Evolutionary conservation across 192 early-diverging fungal species (phyloP), one percentile per base, ranked within the genome.

Genomic region (Coemansia sp.): DNA sequence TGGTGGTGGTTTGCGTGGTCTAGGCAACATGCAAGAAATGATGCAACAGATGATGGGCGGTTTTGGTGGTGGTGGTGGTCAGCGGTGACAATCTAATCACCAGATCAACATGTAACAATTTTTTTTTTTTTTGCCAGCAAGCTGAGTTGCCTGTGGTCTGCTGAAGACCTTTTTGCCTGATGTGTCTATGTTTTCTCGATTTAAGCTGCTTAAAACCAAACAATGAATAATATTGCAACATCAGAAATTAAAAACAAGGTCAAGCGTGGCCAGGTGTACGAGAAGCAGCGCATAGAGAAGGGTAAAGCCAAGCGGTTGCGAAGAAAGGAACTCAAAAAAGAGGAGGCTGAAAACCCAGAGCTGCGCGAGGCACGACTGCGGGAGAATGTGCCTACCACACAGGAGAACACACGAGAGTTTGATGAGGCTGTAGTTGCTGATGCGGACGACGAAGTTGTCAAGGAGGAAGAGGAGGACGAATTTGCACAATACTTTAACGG

Each of bases 401-500:
- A 96, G 31, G 97, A 99, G 64, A 96, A 88, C 71, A 90, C 91
- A 19, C 77, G 95, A 59, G 97, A 99, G 75, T 87, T 83, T 55
- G 95, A 99, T 70, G 95, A 97, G 46, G 96, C 95, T 1, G 86
- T 97, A 30, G 93, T 98, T 7, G 81, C 75, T 3, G 76, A 78
- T 19, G 89, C 90, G 21, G 89, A 92, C 33, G 89, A 85, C 59
- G 94, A 95, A 52, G 88, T 96, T 27, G 87, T 87, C 30, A 85
- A 89, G n/a, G 93, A 92, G 50, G 89, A 91, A 67, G 92, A 91
- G 22, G 80, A 89, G 31, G 94, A 92, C 65, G 95, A 93, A 71
- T 87, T 94, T 85, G 87, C 94, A 2, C 66, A 85, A 67, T 97
- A 96, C 78, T 98, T 97, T 75, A 85, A 85, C 51, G 96, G 95